These are phyloP conservation scores for Elsinoe perseae DNA, from an alignment of 2,329 filamentous ascomycete species.

Conservation along the genomic window DNA sequence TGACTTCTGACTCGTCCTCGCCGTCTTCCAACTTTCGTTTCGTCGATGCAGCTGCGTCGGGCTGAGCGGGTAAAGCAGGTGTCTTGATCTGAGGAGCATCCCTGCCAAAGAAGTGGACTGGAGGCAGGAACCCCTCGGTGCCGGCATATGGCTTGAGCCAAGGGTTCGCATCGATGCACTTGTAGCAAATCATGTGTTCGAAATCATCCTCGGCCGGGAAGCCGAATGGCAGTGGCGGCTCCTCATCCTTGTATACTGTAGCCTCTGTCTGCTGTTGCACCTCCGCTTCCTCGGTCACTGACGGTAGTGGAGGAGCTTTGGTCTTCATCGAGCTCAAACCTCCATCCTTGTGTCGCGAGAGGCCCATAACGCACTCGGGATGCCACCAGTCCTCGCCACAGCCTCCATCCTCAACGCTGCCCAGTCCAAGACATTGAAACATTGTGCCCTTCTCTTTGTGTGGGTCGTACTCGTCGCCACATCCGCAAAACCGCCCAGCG, in stretches of 20 bases:
- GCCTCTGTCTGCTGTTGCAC: constrained; percentile 17
- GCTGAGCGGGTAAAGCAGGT: neutral
- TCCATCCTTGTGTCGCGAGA: constrained; percentile 55
- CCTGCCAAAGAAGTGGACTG: constrained; percentile 45
- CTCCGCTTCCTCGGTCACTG: constrained; percentile 20
- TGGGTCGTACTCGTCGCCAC: constrained; percentile 78
- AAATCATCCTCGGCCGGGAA: constrained; percentile 89
- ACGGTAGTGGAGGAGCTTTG: neutral
- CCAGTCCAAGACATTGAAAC: constrained; percentile 91
- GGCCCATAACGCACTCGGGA: constrained; percentile 79
- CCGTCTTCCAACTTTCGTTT: constrained; percentile 44
- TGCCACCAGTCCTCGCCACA: constrained; percentile 99
- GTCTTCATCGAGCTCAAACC: constrained; percentile 8
- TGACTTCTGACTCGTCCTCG: constrained; percentile 2
- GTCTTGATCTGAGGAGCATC: neutral
- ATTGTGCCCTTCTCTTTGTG: constrained; percentile 90
- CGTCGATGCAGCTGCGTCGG: constrained; percentile 19
- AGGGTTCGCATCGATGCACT: constrained; percentile 76
- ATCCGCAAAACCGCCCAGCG: constrained; percentile 84
- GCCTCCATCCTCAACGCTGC: constrained; percentile 69
- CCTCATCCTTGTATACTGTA: constrained; percentile 40
- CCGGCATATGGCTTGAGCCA: constrained; percentile 90
- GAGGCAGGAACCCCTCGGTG: constrained; percentile 66
- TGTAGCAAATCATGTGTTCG: constrained; percentile 86
- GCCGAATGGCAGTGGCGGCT: constrained; percentile 65